Base-by-base conservation (phyloP, 164 flowering plant genomes). In the Amborella trichopoda region DNA sequence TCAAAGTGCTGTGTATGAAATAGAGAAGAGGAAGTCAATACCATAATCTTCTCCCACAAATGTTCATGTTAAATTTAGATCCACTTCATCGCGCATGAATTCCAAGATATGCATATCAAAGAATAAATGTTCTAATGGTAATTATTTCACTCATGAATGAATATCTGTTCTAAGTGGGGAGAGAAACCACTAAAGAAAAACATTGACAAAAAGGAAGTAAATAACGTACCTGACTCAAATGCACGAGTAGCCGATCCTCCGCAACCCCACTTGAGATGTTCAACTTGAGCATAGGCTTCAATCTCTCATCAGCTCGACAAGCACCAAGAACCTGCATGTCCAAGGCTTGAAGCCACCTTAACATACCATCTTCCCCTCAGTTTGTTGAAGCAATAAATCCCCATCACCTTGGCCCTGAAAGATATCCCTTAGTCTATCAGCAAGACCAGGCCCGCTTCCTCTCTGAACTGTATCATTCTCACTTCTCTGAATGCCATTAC, bases 271-370 rank as follows among this genome's bases (percentile, higher is more conserved):
- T 54, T 0, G 83, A 70, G 1, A 63, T 73, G 46, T 72, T 87
- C 5, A 66, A 45, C 73, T 87, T 82, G 46, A 91, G 58, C 79
- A 91, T 57, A 4, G 99, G 96, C 72, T 78, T 91, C 64, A 87
- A 58, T 60, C 96, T 70, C 77, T 91, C 99, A 49, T 91, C 99
- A 2, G 73, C 77, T 1, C 99, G 78, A 56, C 99, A 91, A 14
- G 94, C 99, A 2, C 99, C 99, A 56, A 77, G 64, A 1, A 76
- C 75, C 55, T 91, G 99, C 63, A 77, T 48, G 73, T 91, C 99
- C 44, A 91, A 62, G 14, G 99, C 99, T 47, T 72, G 81, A 6
- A 91, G 68, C 90, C 90, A 87, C 74, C 55, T 80, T 56, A 84
- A 9, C 38, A 80, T 62, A 51, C 64, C 61, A 25, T 55, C 62